Evolutionary conservation across 2,329 filamentous ascomycete genomes (phyloP), one percentile per base, ranked within the genome.

Genomic region (Diaporthe helianthi): DNA sequence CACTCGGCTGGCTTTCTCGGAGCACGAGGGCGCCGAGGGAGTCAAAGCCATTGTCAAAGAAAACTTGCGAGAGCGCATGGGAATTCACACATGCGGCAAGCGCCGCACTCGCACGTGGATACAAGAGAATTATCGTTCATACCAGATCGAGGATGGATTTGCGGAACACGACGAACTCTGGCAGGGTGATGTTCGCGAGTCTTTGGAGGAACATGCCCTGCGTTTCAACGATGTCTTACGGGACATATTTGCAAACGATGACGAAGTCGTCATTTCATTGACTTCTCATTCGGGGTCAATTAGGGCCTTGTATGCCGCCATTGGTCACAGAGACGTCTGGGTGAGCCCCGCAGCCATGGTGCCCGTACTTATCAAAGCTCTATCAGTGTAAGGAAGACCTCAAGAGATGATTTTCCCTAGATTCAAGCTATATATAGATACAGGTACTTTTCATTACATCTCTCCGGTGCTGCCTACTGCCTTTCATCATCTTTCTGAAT

Each of bases 251-350:
- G 7, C 19, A 9, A 22, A 46, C 8, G 44, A 46, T 19, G 44
- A 46, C 15, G 76, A 76, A 24, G 77, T 78, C 2, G 81, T 83
- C 68, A 76, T 88, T n/a, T 84, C 84, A 2, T 76, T 87, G 72
- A 86, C 83, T 2, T 81, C 82, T 15, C 86, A 87, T 74, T 83
- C 80, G 1, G 83, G 82, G 26, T 82, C 85, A 4, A 84, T 86
- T 9, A 44, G 63, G 38, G 63, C 63, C 2, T 46, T 66, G 24
- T 55, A 66, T 24, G 31, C 63, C 36, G 63, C 64, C 15, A 47
- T 31, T 12, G 51, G 36, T 24, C 64, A 66, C 31, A 55, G 36
- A 38, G 49, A 55, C 3, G 51, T 55, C 64, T 55, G 51, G 64
- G 26, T 66, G 8, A 29, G 33, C 15, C 24, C 64, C 1, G 64